These are phyloP conservation scores for Lasiodiplodia gonubiensis DNA, from an alignment of 2,329 filamentous ascomycete genomes.

Conservation along the genomic window DNA sequence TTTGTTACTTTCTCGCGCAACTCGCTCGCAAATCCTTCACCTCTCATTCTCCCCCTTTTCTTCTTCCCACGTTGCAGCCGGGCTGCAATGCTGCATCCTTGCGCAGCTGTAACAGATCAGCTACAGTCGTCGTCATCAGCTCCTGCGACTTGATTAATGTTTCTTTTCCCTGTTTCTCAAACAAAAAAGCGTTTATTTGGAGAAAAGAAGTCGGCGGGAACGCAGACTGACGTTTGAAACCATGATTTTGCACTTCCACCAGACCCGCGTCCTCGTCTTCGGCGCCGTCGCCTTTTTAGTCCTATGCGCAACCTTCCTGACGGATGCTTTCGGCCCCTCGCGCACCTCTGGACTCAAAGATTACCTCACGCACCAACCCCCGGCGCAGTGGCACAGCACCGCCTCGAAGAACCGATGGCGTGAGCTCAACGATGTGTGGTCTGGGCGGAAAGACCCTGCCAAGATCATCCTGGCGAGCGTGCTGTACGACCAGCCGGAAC, in stretches of 20 bases:
- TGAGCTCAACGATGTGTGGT: conserved; percentile 6
- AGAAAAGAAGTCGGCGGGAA: neutral
- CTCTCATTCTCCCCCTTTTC: neutral
- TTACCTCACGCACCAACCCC: neutral
- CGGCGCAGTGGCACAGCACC: conserved; percentile 1
- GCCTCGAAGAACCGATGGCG: neutral
- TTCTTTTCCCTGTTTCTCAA: neutral
- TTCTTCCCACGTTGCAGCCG: neutral
- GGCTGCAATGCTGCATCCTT: neutral
- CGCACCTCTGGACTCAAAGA: neutral
- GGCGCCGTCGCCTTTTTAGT: conserved; percentile 15
- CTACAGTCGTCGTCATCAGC: conserved; percentile 1
- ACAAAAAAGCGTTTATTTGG: neutral
- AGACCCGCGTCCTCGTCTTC: conserved; percentile 16
- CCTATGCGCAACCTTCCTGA: conserved; percentile 3
- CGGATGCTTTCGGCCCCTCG: neutral
- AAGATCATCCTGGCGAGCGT: conserved; percentile 31
- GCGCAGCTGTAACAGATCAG: conserved; percentile 7
- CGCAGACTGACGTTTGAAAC: neutral
- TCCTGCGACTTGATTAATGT: neutral
- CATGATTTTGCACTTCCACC: conserved; percentile 17
- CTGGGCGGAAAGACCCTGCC: neutral
- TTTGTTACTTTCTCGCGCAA: neutral
- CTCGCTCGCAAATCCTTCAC: neutral
- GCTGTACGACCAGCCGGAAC: conserved; percentile 23